Evolutionary conservation across 176 grass and related monocot species (phyloP).

Genomic region (Urochloa ruziziensis): DNA sequence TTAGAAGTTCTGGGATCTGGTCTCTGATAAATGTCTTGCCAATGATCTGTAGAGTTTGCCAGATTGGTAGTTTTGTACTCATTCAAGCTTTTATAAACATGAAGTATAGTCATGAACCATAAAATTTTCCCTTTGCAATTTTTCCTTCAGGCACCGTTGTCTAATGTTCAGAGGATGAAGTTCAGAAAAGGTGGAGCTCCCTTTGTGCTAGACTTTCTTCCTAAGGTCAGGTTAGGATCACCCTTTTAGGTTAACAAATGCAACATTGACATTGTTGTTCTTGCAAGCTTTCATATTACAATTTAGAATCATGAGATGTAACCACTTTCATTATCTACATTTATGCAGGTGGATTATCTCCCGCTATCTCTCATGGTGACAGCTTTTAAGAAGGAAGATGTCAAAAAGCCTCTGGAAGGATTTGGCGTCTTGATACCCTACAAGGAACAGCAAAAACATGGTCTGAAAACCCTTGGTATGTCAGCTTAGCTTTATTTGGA

Average conservation of each 20-base stretch:
- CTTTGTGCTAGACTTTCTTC: slow-evolving; percentile 90
- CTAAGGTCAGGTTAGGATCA: slow-evolving; percentile 65
- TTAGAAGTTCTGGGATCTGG: background rate
- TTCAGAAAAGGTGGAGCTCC: slow-evolving; percentile 63
- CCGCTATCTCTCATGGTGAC: slow-evolving; percentile 89
- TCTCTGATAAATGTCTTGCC: slow-evolving; percentile 22
- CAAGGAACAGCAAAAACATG: slow-evolving; percentile 90
- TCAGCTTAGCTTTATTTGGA: slow-evolving; percentile 22
- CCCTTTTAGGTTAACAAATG: slow-evolving; percentile 21
- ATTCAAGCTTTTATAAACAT: background rate
- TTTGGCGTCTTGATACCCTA: slow-evolving; percentile 93
- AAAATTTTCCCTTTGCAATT: slow-evolving; percentile 15
- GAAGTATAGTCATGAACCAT: background rate
- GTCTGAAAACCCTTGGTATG: slow-evolving; percentile 85
- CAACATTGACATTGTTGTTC: slow-evolving; percentile 6
- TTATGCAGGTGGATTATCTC: slow-evolving; percentile 80
- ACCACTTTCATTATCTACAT: background rate
- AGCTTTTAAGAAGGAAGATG: slow-evolving; percentile 89
- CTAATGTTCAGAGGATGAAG: slow-evolving; percentile 84
- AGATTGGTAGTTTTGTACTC: background rate
- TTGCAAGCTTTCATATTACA: slow-evolving; percentile 21
- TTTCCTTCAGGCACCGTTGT: slow-evolving; percentile 74
- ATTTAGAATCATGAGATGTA: background rate
- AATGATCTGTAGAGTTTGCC: background rate
- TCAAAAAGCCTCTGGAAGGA: slow-evolving; percentile 86